phyloP scores from a whole-genome alignment of 164 flowering plant species.

The Protea cynaroides region DNA sequence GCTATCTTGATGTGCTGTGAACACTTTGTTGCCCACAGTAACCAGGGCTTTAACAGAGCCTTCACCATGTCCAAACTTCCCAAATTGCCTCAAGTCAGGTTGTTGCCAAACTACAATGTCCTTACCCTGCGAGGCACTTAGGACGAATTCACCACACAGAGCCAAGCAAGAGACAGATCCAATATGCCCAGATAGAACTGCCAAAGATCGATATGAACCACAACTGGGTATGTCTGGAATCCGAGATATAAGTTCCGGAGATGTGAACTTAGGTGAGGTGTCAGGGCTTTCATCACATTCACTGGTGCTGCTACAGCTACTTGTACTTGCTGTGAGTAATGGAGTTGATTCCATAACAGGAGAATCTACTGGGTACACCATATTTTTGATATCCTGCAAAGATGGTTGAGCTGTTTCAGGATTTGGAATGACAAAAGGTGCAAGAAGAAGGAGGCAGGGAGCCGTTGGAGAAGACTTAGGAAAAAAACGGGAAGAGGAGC shows the following conservation, averaged over 20 bases:
- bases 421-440: background rate
- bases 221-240: slow-evolving; percentile 17
- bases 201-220: slow-evolving; percentile 42
- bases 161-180: slow-evolving; percentile 85
- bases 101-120: slow-evolving; percentile 98
- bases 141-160: slow-evolving; percentile 83
- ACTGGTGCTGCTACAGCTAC: slow-evolving; percentile 27
- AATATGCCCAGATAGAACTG: slow-evolving; percentile 68
- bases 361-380: slow-evolving; percentile 12
- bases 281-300: slow-evolving; percentile 38
- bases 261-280: slow-evolving; percentile 21
- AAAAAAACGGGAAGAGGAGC: background rate
- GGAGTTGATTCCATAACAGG: slow-evolving; percentile 28
- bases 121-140: slow-evolving; percentile 88
- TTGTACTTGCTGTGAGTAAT: slow-evolving; percentile 28
- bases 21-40: slow-evolving; percentile 63
- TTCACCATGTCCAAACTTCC: slow-evolving; percentile 82
- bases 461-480: slow-evolving; percentile 8
- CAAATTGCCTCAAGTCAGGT: slow-evolving; percentile 74
- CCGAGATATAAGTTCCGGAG: slow-evolving; percentile 11
- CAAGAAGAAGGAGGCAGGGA: slow-evolving; percentile 9
- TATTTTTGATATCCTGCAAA: background rate
- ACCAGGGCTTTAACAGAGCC: slow-evolving; percentile 87
- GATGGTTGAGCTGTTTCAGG: background rate
- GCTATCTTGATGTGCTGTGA: slow-evolving; percentile 92